Evolutionary conservation across 306 rosid genomes (phyloP).

Genomic region (Corylus americana): DNA sequence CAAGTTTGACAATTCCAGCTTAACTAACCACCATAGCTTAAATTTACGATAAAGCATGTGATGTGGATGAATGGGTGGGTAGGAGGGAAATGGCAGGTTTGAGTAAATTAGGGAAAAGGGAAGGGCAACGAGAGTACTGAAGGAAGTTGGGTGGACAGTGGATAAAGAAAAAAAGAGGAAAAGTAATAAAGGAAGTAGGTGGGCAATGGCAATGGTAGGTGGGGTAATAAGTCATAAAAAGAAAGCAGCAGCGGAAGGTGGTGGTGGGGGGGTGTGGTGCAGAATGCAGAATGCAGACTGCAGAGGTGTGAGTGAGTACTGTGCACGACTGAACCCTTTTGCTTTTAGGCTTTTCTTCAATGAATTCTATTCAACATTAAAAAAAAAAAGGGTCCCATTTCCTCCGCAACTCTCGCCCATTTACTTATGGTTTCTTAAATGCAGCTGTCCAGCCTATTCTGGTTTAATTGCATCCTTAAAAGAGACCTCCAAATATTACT

Average conservation of each 20-base stretch:
- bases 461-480: not conserved
- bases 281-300: not conserved
- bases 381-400: not conserved
- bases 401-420: too few relatives aligned
- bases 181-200: conserved; percentile 49
- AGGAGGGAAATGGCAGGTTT: not conserved
- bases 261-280: conserved; percentile 25
- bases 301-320: conserved; percentile 4
- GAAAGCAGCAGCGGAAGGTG: conserved; percentile 19
- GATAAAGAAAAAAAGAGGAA: conserved; percentile 5
- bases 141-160: conserved; percentile 27
- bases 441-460: too few relatives aligned
- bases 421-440: too few relatives aligned
- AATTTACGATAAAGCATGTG: too few relatives aligned
- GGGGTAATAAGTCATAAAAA: conserved; percentile 37
- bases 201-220: conserved; percentile 51
- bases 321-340: conserved; percentile 28
- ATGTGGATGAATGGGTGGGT: not conserved
- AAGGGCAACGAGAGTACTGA: conserved; percentile 22
- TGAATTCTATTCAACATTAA: conserved; percentile 14
- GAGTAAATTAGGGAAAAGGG: conserved; percentile 18
- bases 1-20: too few relatives aligned
- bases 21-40: too few relatives aligned
- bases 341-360: conserved; percentile 30
- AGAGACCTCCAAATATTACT: too few relatives aligned